Evolutionary conservation across 2,329 filamentous ascomycete genomes (phyloP).

Genomic region (Colletotrichum magnum): DNA sequence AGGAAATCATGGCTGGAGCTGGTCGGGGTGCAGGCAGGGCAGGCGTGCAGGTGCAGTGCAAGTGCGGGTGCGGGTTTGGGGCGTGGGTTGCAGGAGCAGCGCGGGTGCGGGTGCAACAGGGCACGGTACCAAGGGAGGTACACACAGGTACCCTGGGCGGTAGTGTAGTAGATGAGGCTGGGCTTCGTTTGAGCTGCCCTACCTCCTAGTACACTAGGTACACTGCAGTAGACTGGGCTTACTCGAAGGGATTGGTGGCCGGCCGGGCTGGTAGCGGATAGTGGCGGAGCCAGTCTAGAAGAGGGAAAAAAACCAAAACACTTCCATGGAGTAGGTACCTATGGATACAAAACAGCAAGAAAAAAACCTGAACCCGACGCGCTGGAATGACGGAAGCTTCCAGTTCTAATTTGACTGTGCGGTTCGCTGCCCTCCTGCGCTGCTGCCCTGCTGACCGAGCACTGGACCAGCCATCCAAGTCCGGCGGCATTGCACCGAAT

Average conservation of each 20-base stretch:
- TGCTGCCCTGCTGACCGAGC: conserved; percentile 37
- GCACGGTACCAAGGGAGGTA: neutral
- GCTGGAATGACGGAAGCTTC: conserved; percentile 39
- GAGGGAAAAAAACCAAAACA: no score
- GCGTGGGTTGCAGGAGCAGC: conserved; percentile 9
- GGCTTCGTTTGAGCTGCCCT: neutral
- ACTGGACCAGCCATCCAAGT: conserved; percentile 4
- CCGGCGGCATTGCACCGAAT: conserved; percentile 24
- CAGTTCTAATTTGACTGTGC: conserved; percentile 30
- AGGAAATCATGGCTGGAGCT: conserved; percentile 19
- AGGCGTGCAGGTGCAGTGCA: conserved; percentile 10
- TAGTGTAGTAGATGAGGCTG: neutral
- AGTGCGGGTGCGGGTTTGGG: conserved; percentile 19
- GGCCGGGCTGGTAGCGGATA: neutral
- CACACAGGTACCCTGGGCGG: conserved; percentile 6
- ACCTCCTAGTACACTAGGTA: neutral
- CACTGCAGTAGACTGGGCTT: neutral
- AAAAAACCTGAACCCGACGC: neutral
- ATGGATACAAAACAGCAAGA: neutral
- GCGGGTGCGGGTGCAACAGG: conserved; percentile 6
- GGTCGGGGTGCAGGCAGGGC: neutral
- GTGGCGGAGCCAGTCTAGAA: no score
- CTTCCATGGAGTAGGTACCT: no score
- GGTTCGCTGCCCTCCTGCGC: neutral
- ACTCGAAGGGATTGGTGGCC: neutral